Conservation (phyloP, 768 basidiomycete genomes). For the Mycena latifolia region DNA sequence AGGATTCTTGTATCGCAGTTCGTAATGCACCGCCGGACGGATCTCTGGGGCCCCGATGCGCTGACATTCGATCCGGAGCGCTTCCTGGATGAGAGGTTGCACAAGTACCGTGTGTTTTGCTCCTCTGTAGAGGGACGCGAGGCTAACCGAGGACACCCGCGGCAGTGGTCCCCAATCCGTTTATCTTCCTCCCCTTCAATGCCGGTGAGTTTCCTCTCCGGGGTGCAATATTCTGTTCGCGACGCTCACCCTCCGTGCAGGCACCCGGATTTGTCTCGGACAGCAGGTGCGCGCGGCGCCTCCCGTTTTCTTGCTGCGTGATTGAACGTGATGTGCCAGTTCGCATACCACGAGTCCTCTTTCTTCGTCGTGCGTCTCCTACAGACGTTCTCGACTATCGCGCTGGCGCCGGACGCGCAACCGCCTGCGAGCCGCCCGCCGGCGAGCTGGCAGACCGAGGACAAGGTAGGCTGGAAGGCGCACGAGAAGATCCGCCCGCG, state of each 20-base stretch:
- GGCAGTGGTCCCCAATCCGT: conserved; percentile 32
- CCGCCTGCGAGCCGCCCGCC: conserved; percentile 58
- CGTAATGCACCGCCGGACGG: conserved; percentile 71
- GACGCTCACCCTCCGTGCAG: neutral
- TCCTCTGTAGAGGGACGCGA: neutral
- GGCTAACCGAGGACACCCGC: neutral
- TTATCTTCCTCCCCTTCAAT: conserved; percentile 66
- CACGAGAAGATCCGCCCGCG: conserved; percentile 60
- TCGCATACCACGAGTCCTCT: conserved; percentile 75
- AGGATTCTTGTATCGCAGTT: too few relatives aligned
- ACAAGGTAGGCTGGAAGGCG: conserved; percentile 50
- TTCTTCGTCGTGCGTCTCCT: conserved; percentile 73
- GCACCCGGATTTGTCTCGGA: conserved; percentile 62
- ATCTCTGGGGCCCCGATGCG: conserved; percentile 80
- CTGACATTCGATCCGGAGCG: conserved; percentile 74
- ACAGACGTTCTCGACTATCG: conserved; percentile 63
- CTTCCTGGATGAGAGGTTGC: conserved; percentile 71
- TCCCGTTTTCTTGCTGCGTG: neutral
- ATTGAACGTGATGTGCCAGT: conserved; percentile 46
- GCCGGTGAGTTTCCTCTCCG: conserved; percentile 46
- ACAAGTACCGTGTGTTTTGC: conserved; percentile 61
- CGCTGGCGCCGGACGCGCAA: conserved; percentile 59
- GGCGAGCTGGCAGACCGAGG: conserved; percentile 53
- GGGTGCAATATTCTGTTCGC: too few relatives aligned
- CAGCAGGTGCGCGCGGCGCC: conserved; percentile 57